Percentiles rank a stretch among this genome's conserved stretches.
phyloP scores from a whole-genome alignment of 192 early-diverging fungal genomes.

The Geranomyces variabilis region DNA sequence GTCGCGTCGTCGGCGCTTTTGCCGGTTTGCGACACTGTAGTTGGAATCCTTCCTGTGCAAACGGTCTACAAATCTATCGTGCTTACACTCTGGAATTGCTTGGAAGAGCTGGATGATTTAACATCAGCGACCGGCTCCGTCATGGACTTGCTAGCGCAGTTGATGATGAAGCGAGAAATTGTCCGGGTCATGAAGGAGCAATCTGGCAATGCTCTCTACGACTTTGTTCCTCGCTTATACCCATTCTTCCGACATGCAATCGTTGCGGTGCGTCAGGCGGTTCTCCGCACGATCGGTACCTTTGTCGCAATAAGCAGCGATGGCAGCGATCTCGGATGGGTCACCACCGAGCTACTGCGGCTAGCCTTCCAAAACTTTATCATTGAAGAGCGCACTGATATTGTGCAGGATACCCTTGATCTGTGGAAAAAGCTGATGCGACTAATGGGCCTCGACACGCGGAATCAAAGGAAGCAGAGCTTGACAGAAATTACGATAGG shows the following conservation, averaged over 20 bases:
- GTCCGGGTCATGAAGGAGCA: constrained; percentile 36
- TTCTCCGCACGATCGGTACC: constrained; percentile 77
- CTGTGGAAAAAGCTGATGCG: constrained; percentile 71
- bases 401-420: constrained; percentile 59
- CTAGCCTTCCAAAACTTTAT: constrained; percentile 91
- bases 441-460: constrained; percentile 32
- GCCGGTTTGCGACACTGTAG: constrained; percentile 82
- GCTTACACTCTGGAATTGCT: constrained; percentile 80
- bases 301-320: constrained; percentile 65
- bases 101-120: constrained; percentile 91
- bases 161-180: constrained; percentile 63
- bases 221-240: constrained; percentile 82
- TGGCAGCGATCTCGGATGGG: constrained; percentile 54
- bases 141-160: constrained; percentile 87
- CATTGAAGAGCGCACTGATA: constrained; percentile 76
- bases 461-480: neutral
- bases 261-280: constrained; percentile 78
- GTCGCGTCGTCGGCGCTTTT: constrained; percentile 88
- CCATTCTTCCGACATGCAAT: constrained; percentile 97
- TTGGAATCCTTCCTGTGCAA: constrained; percentile 63
- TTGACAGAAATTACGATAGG: constrained; percentile 12
- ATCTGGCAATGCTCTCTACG: constrained; percentile 54
- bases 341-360: constrained; percentile 61
- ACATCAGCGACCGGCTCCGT: constrained; percentile 88
- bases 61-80: constrained; percentile 74